Evolutionary conservation across 768 basidiomycete genomes (phyloP), one percentile per base, ranked within the genome.

Genomic region (Leccinum pellstonianum): DNA sequence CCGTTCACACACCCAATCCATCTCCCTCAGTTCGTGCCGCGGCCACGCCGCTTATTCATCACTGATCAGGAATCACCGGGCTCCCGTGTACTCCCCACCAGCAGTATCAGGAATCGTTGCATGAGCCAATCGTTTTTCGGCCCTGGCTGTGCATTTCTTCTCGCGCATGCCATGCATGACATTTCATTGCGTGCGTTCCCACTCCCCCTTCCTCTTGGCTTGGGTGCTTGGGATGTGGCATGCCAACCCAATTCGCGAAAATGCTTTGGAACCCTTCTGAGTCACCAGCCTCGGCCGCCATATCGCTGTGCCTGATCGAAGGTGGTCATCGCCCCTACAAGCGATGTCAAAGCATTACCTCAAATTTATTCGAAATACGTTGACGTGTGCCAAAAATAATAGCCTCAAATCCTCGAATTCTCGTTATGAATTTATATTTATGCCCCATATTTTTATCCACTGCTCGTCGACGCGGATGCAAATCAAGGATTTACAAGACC

Each of bases 311-410:
- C 71, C 71, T 74, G 73, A 74, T 72, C 70, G 63, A 61, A 55
- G 57, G 41, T 17, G 41, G 48, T 54, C 55, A 55, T 52, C 41
- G 27, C 23, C 43, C 29, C 38, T 54, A 9, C 62, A 73, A 66
- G 66, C 70, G 66, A 73, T 58, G 68, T 64, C 70, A 61, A 64
- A 58, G 54, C 57, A 68, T 67, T 57, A 65, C 59, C 62, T 63
- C 70, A 64, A 60, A 56, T 57, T 66, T 71, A 73, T 68, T 63
- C 54, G 51, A 61, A 17, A 41, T 41, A n/a, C 15, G 15, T 17
- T 7, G 7, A 47, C 46, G 23, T 61, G 56, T 54, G 41, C 71
- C 71, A 71, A 72, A 74, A 74, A 72, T 72, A 72, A 71, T 70
- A 63, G n/a, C 56, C 69, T 69, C 58, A 35, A 52, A 47, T 60